phyloP scores from a whole-genome alignment of 2,329 filamentous ascomycete species.

The Penicillium sp. region DNA sequence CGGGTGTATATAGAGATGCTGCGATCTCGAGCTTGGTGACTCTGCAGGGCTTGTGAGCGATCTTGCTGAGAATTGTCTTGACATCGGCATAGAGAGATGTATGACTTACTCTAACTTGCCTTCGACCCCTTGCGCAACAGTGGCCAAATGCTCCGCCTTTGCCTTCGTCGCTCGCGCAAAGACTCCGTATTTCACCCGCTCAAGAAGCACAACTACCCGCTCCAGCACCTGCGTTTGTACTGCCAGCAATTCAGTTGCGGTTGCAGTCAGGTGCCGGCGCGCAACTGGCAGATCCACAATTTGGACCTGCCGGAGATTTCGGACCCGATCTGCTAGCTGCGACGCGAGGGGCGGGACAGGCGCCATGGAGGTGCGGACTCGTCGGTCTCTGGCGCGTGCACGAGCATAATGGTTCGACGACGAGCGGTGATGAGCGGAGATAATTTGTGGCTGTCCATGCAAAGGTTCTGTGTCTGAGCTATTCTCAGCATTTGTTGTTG shows the following conservation, averaged over 20 bases:
- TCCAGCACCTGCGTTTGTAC: constrained; percentile 35
- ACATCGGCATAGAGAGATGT: neutral
- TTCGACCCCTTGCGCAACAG: constrained; percentile 38
- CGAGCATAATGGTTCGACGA: constrained; percentile 17
- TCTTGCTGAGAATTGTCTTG: neutral
- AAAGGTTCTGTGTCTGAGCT: neutral
- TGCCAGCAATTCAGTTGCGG: constrained; percentile 34
- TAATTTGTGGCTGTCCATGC: neutral
- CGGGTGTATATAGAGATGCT: constrained; percentile 39
- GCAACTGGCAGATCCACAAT: constrained; percentile 33
- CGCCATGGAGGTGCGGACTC: constrained; percentile 23
- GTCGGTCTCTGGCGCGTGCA: constrained; percentile 20
- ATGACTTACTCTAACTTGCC: constrained; percentile 37
- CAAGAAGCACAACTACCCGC: constrained; percentile 39
- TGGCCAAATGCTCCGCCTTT: constrained; percentile 40
- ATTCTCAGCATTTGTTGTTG: constrained; percentile 21
- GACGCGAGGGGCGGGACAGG: constrained; percentile 23
- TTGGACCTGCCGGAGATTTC: constrained; percentile 29
- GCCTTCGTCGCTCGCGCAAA: constrained; percentile 36
- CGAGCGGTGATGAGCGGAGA: constrained; percentile 1
- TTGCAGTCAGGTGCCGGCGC: constrained; percentile 34
- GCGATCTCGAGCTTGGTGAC: constrained; percentile 38
- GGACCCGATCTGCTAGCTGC: constrained; percentile 29
- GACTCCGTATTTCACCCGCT: constrained; percentile 40
- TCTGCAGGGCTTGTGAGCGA: constrained; percentile 19